Evolutionary conservation across 495 filamentous ascomycete genomes (phyloP), one percentile per base, ranked within the genome.

Genomic region (Hypomontagnella monticulosa): DNA sequence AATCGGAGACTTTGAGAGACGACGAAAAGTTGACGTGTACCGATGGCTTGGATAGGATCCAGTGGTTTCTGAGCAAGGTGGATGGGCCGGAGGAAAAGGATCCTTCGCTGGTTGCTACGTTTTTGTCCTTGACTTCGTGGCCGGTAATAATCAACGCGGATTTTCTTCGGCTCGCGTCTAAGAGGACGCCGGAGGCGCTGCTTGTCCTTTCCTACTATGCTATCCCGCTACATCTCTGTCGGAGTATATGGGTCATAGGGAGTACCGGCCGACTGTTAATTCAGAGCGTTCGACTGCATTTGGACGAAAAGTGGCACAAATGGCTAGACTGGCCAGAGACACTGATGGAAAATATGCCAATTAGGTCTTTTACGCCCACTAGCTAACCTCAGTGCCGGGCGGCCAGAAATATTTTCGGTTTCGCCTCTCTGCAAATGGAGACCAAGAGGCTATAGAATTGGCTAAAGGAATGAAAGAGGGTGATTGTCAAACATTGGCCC

Each of bases 321-420:
- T 67, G 64, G 64, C 47, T 67, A 34, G 57, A 67, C n/a, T 57
- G 47, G 46, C 57, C 64, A 18, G 64, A 53, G 48, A 16, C 38
- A 19, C 41, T 67, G 36, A 67, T 61, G 57, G 15, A 62, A 19
- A 61, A 51, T 40, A 27, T 27, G 23, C 6, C 23, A 2, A 27
- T 2, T 27, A 6, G 23, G 23, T 27, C 23, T 27, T 27, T 27
- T 6, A 27, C 23, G 2, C 3, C 23, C 23, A 2, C 23, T 6
- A 27, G 23, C 23, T 27, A 27, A 6, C 23, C 23, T n/a, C n/a
- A n/a, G n/a, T n/a, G n/a, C n/a, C n/a, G n/a, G n/a, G n/a, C n/a
- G n/a, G n/a, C n/a, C n/a, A n/a, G n/a, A n/a, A n/a, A n/a, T n/a
- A n/a, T n/a, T n/a, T n/a, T n/a, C n/a, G n/a, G n/a, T n/a, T n/a